phyloP scores from a whole-genome alignment of 805 yeast genomes.

The Candida coleopterorum region DNA sequence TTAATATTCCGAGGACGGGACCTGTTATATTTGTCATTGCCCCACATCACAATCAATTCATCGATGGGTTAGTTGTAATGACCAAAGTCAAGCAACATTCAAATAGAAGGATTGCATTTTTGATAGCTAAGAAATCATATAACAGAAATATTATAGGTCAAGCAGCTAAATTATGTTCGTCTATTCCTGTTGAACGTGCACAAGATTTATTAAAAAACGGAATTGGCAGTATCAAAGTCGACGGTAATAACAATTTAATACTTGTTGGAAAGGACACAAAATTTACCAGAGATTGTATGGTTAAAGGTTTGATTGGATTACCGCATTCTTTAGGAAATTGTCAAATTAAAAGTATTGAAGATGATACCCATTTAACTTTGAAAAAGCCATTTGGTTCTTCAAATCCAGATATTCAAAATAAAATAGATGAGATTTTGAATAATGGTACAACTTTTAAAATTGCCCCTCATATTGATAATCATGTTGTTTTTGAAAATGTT shows the following conservation, averaged over 20 bases:
- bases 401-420: conserved; percentile 8
- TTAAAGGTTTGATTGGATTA: conserved; percentile 34
- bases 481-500: conserved; percentile 31
- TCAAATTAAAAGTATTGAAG: conserved; percentile 24
- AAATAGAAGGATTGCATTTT: conserved; percentile 29
- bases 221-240: conserved; percentile 24
- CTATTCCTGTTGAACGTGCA: conserved; percentile 40
- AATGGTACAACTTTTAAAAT: conserved; percentile 28
- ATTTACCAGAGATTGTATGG: conserved; percentile 29
- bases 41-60: conserved; percentile 41
- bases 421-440: conserved; percentile 13
- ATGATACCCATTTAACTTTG: conserved; percentile 25
- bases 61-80: conserved; percentile 37
- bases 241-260: conserved; percentile 13
- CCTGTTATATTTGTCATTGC: conserved; percentile 39
- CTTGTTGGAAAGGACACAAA: conserved; percentile 30
- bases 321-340: conserved; percentile 32
- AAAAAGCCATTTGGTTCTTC: conserved; percentile 19
- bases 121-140: conserved; percentile 35
- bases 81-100: conserved; percentile 27
- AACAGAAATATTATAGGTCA: conserved; percentile 28
- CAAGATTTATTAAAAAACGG: conserved; percentile 31
- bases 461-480: conserved; percentile 39
- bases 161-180: conserved; percentile 26
- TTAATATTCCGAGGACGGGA: conserved; percentile 33